Base-by-base conservation (phyloP, 1,139 yeast genomes). In the Kodamaea plutei region DNA sequence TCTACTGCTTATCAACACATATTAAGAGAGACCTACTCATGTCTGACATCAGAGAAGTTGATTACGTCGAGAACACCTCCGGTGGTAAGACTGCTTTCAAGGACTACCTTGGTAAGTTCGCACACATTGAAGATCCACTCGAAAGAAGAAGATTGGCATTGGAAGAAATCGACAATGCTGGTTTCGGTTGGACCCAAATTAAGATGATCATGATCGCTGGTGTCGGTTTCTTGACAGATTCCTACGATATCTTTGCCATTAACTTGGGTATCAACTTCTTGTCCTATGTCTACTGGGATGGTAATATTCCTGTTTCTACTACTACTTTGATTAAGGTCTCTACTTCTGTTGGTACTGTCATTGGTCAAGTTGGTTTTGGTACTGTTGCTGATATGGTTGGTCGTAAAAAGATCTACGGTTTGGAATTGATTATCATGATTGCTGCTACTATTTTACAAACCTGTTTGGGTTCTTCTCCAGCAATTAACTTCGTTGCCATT, bases 1-100 rank as follows among this genome's bases (percentile, higher is more conserved):
- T 8, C 4, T 18, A 8, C n/a, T 18, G 8, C n/a, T 5, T 18
- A 4, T 6, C 8, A 8, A 9, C n/a, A 18, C 20, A 18, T 10
- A 18, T 10, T 18, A 18, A 18, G 8, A 9, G 8, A 18, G 10
- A 18, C 4, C 20, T 18, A 18, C 3, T 25, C 30, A 52, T 52
- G 58, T 37, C 56, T 38, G 56, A 54, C 35, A 56, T 56, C 31
- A 41, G 46, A 28, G 51, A 45, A 34, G 36, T 35, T 26, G 40
- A 40, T 18, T 41, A 38, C 35, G 43, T 44, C 29, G 56, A 44
- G 25, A 48, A 47, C 44, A 36, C 37, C 31, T 29, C 44, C 20
- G 95, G 95, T 64, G 95, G 95, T 64, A 83, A 85, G 58, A 77
- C 91, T 44, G 95, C 95, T 36, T 85, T 84, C 75, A 91, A 84